These are phyloP conservation scores for Ampelocalamus luodianensis DNA, from an alignment of 176 grass and related monocot genomes.

Conservation along the genomic window DNA sequence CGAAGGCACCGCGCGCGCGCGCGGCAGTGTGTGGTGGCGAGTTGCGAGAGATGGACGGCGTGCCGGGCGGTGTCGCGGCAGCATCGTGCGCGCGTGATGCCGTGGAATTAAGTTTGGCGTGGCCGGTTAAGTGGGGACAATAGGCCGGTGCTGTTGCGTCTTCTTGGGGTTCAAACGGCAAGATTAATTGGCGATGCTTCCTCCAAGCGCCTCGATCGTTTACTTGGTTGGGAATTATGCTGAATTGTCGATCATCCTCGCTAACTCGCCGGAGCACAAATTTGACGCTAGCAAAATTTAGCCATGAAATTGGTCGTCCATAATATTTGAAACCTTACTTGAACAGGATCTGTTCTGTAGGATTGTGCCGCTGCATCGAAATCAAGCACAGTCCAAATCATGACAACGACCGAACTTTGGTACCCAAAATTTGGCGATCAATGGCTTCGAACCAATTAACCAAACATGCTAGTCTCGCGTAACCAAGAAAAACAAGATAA, in stretches of 20 bases:
- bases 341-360: too few relatives aligned
- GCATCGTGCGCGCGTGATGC: neutral
- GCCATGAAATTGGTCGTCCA: neutral
- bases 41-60: neutral
- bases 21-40: too few relatives aligned
- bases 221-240: neutral
- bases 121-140: neutral
- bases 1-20: too few relatives aligned
- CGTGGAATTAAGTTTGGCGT: neutral
- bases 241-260: neutral
- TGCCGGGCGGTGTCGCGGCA: neutral
- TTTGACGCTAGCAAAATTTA: neutral
- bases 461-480: neutral
- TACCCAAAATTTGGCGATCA: neutral
- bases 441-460: neutral
- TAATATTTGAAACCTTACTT: too few relatives aligned
- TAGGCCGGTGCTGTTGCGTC: neutral
- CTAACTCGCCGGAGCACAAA: neutral
- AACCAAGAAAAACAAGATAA: neutral
- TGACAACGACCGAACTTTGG: neutral
- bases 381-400: neutral
- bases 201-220: neutral
- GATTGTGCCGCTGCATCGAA: neutral
- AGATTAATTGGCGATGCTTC: neutral
- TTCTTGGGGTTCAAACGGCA: neutral